Conservation (phyloP, 768 basidiomycete genomes). For the Pulveroboletus ravenelii region DNA sequence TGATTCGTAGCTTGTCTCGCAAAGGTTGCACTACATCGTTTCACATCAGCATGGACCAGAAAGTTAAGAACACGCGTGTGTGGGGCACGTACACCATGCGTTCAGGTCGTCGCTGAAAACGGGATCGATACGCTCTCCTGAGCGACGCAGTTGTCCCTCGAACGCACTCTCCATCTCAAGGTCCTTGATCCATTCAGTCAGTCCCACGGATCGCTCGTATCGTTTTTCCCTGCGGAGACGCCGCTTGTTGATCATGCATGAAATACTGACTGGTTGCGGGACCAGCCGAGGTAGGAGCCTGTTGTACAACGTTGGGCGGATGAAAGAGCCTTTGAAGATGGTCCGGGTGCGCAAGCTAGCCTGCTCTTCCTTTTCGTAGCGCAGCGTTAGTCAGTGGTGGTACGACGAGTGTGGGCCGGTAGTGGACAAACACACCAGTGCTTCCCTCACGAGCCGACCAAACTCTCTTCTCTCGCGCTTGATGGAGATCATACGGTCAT, state of each 20-base stretch:
- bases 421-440: conserved; percentile 40
- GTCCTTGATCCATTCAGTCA: conserved; percentile 34
- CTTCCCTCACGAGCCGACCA: conserved; percentile 43
- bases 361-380: conserved; percentile 49
- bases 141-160: conserved; percentile 28
- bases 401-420: background rate
- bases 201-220: conserved; percentile 28
- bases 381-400: background rate
- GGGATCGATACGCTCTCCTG: conserved; percentile 15
- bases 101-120: conserved; percentile 25
- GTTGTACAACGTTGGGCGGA: conserved; percentile 62
- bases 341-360: conserved; percentile 51
- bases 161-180: conserved; percentile 36
- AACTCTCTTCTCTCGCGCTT: conserved; percentile 47
- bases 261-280: conserved; percentile 71
- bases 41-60: conserved; percentile 3
- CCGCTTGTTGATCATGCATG: conserved; percentile 60
- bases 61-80: too few species aligned
- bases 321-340: conserved; percentile 64
- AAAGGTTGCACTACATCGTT: conserved; percentile 36
- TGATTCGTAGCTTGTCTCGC: conserved; percentile 22
- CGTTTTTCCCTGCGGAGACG: conserved; percentile 43
- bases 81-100: conserved; percentile 21
- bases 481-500: conserved; percentile 50
- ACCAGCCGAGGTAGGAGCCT: conserved; percentile 73